Conservation (phyloP, 768 basidiomycete species). For the Lyophyllum atratum region DNA sequence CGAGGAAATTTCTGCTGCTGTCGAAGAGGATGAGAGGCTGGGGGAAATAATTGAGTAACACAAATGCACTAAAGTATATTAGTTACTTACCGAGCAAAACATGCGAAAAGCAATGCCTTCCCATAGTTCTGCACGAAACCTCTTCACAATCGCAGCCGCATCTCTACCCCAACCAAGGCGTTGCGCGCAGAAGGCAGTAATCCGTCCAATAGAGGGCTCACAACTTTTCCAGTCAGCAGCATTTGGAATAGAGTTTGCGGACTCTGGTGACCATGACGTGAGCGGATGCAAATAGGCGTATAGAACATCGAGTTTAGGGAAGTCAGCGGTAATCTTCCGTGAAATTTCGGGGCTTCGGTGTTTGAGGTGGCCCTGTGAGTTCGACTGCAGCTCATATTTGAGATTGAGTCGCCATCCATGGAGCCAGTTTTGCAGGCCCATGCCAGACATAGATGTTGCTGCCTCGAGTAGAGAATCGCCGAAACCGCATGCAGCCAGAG, state of each 20-base stretch:
- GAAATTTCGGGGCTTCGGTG: background rate
- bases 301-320: slow-evolving; percentile 9
- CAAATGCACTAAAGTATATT: background rate
- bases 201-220: background rate
- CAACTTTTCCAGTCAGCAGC: background rate
- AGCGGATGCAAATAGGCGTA: slow-evolving; percentile 4
- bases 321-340: background rate
- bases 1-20: background rate
- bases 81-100: background rate
- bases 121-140: background rate
- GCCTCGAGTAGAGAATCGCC: slow-evolving; percentile 45
- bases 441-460: background rate
- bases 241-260: background rate
- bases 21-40: background rate
- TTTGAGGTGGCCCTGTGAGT: slow-evolving; percentile 7
- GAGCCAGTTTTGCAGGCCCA: slow-evolving; percentile 5
- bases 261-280: background rate
- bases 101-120: background rate
- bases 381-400: slow-evolving; percentile 8
- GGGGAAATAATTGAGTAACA: background rate
- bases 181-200: background rate
- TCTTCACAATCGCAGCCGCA: background rate
- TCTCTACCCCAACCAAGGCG: background rate
- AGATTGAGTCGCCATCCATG: slow-evolving; percentile 6
- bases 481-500: slow-evolving; percentile 60